Percentiles rank a stretch among this genome's conserved stretches.
Conservation (phyloP, 176 grass and related monocot species). For the Ensete ventricosum region DNA sequence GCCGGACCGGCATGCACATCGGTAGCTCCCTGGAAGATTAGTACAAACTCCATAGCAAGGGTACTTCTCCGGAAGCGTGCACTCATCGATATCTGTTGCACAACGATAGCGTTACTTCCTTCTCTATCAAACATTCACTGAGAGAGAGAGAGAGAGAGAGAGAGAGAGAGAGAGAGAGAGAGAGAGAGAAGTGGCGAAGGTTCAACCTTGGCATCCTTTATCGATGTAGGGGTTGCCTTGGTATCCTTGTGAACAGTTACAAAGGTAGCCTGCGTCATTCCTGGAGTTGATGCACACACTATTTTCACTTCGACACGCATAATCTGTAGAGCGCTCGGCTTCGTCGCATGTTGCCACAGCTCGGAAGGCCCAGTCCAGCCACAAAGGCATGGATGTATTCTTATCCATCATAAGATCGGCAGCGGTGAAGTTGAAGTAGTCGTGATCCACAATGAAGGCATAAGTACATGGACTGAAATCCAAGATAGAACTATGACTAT, state of each 20-base stretch:
- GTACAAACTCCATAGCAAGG: not conserved
- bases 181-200: not conserved
- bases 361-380: slow-evolving; percentile 27
- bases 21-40: not conserved
- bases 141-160: not conserved
- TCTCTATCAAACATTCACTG: not conserved
- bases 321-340: not conserved
- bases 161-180: not conserved
- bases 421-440: slow-evolving; percentile 4
- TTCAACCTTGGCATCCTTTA: slow-evolving; percentile 23
- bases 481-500: slow-evolving; percentile 4
- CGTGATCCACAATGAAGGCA: slow-evolving; percentile 10
- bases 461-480: slow-evolving; percentile 27
- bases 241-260: slow-evolving; percentile 24
- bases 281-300: slow-evolving; percentile 12
- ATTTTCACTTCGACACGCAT: slow-evolving; percentile 2
- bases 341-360: slow-evolving; percentile 9
- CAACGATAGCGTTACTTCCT: no score
- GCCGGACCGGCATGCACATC: not conserved
- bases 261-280: slow-evolving; percentile 16
- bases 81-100: not conserved
- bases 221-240: slow-evolving; percentile 33
- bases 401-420: slow-evolving; percentile 3
- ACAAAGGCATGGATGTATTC: slow-evolving; percentile 2
- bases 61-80: not conserved